phyloP scores from a whole-genome alignment of 345 rosid genomes.

The Cochlearia excelsa region DNA sequence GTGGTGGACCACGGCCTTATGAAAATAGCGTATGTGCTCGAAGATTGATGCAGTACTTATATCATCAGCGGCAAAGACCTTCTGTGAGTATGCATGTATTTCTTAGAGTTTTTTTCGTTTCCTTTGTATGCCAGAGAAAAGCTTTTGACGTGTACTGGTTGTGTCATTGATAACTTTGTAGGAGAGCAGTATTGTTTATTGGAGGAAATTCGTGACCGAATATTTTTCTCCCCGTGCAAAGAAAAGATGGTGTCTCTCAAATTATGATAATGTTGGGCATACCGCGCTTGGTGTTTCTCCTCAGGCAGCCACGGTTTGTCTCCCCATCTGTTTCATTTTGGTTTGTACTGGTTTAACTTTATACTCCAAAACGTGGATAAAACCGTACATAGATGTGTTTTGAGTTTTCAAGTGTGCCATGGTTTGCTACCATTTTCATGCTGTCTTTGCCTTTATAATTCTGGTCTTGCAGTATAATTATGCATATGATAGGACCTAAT shows the following conservation, averaged over 20 bases:
- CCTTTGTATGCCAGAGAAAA: constrained; percentile 2
- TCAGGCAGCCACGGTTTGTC: constrained; percentile 89
- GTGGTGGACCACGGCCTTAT: constrained; percentile 50
- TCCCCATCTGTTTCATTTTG: not conserved
- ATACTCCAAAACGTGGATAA: constrained; percentile 5
- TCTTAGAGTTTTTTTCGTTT: not conserved
- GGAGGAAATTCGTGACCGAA: constrained; percentile 93
- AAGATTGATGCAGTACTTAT: constrained; percentile 90
- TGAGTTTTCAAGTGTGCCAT: not conserved
- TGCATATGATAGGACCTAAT: not conserved
- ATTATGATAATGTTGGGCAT: constrained; percentile 83
- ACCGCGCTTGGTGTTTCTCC: constrained; percentile 95
- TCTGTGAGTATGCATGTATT: constrained; percentile 49
- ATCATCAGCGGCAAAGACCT: constrained; percentile 89
- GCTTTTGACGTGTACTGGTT: constrained; percentile 15
- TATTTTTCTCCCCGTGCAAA: constrained; percentile 95
- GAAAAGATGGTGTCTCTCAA: constrained; percentile 96
- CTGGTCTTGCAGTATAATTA: not conserved
- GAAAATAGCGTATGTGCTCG: constrained; percentile 87
- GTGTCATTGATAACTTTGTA: constrained; percentile 37
- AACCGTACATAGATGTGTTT: not conserved
- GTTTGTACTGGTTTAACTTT: not conserved
- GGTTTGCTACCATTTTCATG: not conserved
- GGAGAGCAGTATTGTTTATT: constrained; percentile 84
- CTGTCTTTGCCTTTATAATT: not conserved